Percentiles rank a stretch among this genome's conserved stretches.
These are phyloP conservation scores for Lipomyces mesembrius DNA, from an alignment of 805 yeast genomes.

Conservation along the genomic window DNA sequence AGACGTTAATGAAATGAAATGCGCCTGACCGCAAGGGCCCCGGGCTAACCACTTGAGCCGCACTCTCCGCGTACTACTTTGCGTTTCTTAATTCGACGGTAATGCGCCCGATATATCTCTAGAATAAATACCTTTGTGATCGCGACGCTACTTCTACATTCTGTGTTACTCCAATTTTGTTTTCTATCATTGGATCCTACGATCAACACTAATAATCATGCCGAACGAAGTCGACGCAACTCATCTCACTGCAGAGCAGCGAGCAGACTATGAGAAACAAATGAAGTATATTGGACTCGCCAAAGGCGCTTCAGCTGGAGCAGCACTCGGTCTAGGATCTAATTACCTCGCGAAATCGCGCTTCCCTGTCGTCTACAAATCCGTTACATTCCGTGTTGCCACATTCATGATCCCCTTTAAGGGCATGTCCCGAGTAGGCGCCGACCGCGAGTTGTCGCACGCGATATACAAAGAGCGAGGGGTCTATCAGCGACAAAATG, in stretches of 20 bases:
- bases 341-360: conserved; percentile 4
- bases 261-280: conserved; percentile 16
- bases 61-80: too few relatives aligned
- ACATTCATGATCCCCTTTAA: conserved; percentile 18
- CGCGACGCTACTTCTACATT: too few relatives aligned
- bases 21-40: too few relatives aligned
- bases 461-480: conserved; percentile 28
- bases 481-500: conserved; percentile 16
- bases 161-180: too few relatives aligned
- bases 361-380: conserved; percentile 20
- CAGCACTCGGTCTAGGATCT: conserved; percentile 18
- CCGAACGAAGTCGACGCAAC: too few relatives aligned
- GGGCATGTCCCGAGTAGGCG: conserved; percentile 15
- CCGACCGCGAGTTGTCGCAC: conserved; percentile 23
- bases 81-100: too few relatives aligned
- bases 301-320: conserved; percentile 19
- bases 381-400: conserved; percentile 21
- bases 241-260: conserved; percentile 17
- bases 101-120: too few relatives aligned
- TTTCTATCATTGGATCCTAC: too few relatives aligned
- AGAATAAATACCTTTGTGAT: too few relatives aligned
- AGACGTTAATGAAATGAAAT: too few relatives aligned
- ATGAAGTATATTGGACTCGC: conserved; percentile 20
- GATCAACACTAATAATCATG: too few relatives aligned
- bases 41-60: too few relatives aligned